Conservation (phyloP, 2,329 filamentous ascomycete genomes). For the Penicillium janthinellum region DNA sequence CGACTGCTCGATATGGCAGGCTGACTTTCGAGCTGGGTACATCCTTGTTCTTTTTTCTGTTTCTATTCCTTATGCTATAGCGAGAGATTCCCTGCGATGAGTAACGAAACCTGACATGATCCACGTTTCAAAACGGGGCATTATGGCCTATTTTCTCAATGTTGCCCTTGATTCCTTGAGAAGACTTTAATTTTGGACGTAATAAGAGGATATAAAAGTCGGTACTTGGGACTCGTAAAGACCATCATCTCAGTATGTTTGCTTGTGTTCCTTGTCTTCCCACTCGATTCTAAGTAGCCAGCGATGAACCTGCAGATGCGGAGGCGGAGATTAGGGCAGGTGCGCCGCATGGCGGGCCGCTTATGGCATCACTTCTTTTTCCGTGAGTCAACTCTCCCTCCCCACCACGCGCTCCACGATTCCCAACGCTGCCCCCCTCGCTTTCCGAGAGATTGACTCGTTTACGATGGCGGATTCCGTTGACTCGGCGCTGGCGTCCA, state of each 20-base stretch:
- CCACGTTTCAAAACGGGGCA: constrained; percentile 15
- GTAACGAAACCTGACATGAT: constrained; percentile 26
- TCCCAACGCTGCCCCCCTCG: constrained; percentile 22
- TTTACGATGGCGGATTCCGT: constrained; percentile 32
- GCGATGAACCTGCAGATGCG: constrained; percentile 14
- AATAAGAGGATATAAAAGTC: not conserved
- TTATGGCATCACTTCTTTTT: constrained; percentile 40
- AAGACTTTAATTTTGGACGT: not conserved
- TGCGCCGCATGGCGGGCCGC: constrained; percentile 29
- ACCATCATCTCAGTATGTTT: not conserved
- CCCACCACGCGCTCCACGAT: constrained; percentile 33
- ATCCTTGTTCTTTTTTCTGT: constrained; percentile 13
- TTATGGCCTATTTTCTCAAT: not conserved
- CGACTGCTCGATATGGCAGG: not conserved
- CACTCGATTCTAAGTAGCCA: not conserved
- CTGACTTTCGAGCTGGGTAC: not conserved
- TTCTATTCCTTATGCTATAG: constrained; percentile 23
- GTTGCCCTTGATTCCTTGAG: not conserved
- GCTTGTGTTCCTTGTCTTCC: not conserved
- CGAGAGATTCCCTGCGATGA: constrained; percentile 25
- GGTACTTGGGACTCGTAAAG: not conserved
- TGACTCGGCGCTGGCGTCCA: constrained; percentile 22
- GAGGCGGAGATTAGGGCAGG: constrained; percentile 27
- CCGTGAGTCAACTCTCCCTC: constrained; percentile 35
- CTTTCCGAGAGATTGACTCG: constrained; percentile 22